Evolutionary conservation across 371 early-diverging fungal species (phyloP).

Genomic region (Saksenaea oblongispora): DNA sequence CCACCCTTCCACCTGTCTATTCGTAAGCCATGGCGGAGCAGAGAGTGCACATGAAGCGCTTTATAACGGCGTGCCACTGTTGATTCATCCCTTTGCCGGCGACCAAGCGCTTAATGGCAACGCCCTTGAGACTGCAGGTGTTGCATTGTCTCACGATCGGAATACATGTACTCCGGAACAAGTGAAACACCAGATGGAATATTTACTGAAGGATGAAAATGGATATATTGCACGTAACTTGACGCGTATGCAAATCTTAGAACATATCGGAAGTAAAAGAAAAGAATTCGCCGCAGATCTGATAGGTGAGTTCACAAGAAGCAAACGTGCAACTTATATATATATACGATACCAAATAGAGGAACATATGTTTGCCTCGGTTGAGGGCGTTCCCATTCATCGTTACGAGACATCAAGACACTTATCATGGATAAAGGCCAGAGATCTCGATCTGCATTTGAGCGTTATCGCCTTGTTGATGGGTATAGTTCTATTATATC

Average conservation of each 20-base stretch:
- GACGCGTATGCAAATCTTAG: not conserved
- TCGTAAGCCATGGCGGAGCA: conserved; percentile 41
- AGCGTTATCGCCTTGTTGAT: not conserved
- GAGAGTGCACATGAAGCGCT: conserved; percentile 35
- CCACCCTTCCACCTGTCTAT: conserved; percentile 32
- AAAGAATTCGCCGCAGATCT: conserved; percentile 5
- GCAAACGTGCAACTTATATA: not conserved
- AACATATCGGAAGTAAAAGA: conserved; percentile 2
- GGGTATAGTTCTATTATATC: not conserved
- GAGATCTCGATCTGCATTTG: conserved; percentile 1
- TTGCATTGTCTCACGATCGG: conserved; percentile 8
- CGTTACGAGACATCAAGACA: not conserved
- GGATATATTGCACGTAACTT: not conserved
- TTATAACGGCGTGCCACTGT: conserved; percentile 24
- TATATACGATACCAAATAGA: not conserved
- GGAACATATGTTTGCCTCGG: conserved; percentile 4
- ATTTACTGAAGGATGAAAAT: not conserved
- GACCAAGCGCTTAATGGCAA: conserved; percentile 29
- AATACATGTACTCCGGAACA: not conserved
- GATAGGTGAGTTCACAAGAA: not conserved
- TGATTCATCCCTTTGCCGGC: conserved; percentile 38
- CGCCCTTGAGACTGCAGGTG: not conserved
- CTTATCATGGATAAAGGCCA: conserved; percentile 4
- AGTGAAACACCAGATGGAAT: not conserved
- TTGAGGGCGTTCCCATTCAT: conserved; percentile 2